Evolutionary conservation across 1,284 basidiomycete genomes (phyloP).

Genomic region (Ceratobasidium sp.): DNA sequence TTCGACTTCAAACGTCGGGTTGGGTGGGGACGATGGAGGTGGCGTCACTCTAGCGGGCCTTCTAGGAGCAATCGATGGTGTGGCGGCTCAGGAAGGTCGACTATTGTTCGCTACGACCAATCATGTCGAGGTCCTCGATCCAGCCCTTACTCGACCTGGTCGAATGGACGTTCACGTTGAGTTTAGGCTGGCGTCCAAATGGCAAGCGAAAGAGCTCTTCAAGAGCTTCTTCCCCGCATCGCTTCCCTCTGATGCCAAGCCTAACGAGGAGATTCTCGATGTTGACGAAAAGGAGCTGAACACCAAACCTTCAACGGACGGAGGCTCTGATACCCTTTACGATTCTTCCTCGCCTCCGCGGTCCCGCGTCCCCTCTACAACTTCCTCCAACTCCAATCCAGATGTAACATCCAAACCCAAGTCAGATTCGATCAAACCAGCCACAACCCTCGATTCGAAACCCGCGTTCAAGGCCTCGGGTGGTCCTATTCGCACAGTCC

Average conservation of each 20-base stretch:
- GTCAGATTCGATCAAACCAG: too few relatives aligned
- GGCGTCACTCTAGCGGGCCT: slow-evolving; percentile 77
- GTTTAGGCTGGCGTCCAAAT: slow-evolving; percentile 76
- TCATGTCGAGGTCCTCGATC: slow-evolving; percentile 74
- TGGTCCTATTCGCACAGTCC: slow-evolving; percentile 54
- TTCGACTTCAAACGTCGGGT: slow-evolving; percentile 42
- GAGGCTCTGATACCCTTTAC: neutral
- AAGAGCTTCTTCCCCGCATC: slow-evolving; percentile 70
- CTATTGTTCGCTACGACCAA: slow-evolving; percentile 85
- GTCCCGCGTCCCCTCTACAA: slow-evolving; percentile 12
- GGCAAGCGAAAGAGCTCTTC: slow-evolving; percentile 75
- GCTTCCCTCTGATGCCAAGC: slow-evolving; percentile 36
- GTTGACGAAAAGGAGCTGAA: slow-evolving; percentile 47
- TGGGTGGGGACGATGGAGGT: slow-evolving; percentile 51
- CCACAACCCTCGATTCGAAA: too few relatives aligned
- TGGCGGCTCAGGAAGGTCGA: slow-evolving; percentile 81
- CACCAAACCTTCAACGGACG: too few relatives aligned
- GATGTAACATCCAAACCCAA: too few relatives aligned
- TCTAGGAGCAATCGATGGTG: slow-evolving; percentile 80
- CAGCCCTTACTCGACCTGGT: slow-evolving; percentile 81
- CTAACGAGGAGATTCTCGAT: slow-evolving; percentile 48
- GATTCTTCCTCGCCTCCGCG: slow-evolving; percentile 28
- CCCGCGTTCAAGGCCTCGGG: slow-evolving; percentile 7
- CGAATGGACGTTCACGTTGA: slow-evolving; percentile 84
- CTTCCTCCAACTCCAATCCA: slow-evolving; percentile 4